Evolutionary conservation across 2,329 filamentous ascomycete species (phyloP).

Genomic region (Pseudophaeomoniella oleicola): DNA sequence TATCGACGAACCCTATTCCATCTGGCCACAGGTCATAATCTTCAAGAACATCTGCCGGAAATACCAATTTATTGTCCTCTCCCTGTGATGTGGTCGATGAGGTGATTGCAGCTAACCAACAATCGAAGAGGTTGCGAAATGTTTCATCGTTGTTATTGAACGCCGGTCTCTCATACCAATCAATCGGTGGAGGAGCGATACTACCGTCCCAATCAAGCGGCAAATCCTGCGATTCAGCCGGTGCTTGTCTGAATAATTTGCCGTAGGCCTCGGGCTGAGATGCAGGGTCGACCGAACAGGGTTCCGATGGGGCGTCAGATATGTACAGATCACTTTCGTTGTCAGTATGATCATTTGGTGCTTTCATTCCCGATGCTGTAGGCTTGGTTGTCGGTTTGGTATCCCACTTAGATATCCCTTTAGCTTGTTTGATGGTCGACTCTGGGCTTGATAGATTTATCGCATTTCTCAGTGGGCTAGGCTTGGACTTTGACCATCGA

Average conservation of each 20-base stretch:
- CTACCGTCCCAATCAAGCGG: constrained; percentile 31
- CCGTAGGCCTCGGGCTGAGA: neutral
- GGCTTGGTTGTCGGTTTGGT: neutral
- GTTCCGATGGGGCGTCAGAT: neutral
- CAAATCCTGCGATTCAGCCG: constrained; percentile 6
- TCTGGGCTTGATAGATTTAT: neutral
- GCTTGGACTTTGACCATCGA: neutral
- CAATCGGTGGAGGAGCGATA: constrained; percentile 29
- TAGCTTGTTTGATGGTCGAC: too few relatives aligned
- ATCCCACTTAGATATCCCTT: neutral
- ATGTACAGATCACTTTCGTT: neutral
- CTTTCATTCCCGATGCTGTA: too few relatives aligned
- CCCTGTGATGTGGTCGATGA: neutral
- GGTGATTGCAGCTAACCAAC: neutral
- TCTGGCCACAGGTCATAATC: constrained; percentile 1
- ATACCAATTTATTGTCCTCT: neutral
- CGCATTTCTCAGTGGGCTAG: neutral
- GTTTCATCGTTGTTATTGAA: constrained; percentile 10
- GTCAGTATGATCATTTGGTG: neutral
- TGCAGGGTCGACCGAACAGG: neutral
- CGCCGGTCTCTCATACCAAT: constrained; percentile 29
- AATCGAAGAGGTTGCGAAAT: neutral
- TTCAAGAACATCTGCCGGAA: neutral
- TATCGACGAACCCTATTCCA: neutral
- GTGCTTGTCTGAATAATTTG: neutral